Percentiles rank a stretch among this genome's conserved stretches.
phyloP scores from a whole-genome alignment of 2,329 filamentous ascomycete genomes.

The Coniella lustricola region DNA sequence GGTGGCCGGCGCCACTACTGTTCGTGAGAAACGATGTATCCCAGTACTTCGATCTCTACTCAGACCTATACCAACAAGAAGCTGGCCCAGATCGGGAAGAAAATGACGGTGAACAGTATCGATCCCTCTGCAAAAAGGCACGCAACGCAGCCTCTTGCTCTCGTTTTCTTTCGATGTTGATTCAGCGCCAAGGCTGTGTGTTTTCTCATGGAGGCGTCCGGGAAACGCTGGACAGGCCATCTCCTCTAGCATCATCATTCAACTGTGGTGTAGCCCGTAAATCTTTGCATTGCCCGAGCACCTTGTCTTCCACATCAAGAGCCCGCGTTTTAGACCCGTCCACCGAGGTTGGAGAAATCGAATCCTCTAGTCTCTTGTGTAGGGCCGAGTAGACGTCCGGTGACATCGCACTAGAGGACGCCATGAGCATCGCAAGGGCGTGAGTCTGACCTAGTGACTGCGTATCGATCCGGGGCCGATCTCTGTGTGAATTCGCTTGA shows the following conservation, averaged over 20 bases:
- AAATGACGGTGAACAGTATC: no score
- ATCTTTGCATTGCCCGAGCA: not conserved
- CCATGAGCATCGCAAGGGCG: not conserved
- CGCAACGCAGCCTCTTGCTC: no score
- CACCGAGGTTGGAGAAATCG: not conserved
- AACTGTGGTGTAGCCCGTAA: not conserved
- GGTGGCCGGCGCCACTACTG: no score
- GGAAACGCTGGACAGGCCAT: not conserved
- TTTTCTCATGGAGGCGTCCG: not conserved
- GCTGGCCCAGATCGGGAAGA: no score
- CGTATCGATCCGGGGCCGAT: not conserved
- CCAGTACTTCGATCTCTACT: no score
- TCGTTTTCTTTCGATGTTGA: no score
- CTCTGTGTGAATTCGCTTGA: not conserved
- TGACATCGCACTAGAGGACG: not conserved
- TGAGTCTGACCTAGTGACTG: not conserved
- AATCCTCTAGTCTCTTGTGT: not conserved
- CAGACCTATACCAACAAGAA: no score
- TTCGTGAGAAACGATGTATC: no score
- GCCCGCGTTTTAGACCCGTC: conserved; percentile 1
- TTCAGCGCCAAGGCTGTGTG: no score
- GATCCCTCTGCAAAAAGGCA: no score
- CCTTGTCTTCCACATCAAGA: not conserved
- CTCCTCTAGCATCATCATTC: not conserved
- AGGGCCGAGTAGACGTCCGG: not conserved